Percentiles rank a stretch among this genome's conserved stretches.
Evolutionary conservation across 139 green algal species (phyloP).

Genomic region (Chlamydomonas schloesseri): DNA sequence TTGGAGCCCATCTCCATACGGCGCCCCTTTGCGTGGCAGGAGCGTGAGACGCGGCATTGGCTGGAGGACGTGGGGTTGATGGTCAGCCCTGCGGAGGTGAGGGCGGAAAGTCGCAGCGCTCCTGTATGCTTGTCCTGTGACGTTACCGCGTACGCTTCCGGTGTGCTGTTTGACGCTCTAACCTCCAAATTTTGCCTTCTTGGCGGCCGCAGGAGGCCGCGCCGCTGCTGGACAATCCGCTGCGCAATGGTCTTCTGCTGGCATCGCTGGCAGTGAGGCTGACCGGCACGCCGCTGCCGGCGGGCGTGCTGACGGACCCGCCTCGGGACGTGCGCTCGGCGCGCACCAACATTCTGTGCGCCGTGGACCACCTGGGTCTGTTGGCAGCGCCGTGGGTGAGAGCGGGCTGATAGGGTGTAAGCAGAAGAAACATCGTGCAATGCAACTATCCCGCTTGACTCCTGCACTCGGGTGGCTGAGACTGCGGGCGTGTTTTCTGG

Average conservation of each 20-base stretch:
- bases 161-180: no score
- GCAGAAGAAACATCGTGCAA: no score
- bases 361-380: slow-evolving; percentile 52
- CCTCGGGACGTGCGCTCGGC: slow-evolving; percentile 34
- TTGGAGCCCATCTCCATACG: slow-evolving; percentile 17
- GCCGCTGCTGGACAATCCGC: slow-evolving; percentile 50
- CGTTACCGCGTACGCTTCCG: no score
- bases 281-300: background rate
- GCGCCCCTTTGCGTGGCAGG: slow-evolving; percentile 41
- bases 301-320: background rate
- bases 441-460: no score
- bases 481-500: no score
- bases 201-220: slow-evolving; percentile 18
- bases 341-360: slow-evolving; percentile 50
- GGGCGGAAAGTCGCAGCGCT: background rate
- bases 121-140: no score
- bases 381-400: slow-evolving; percentile 29
- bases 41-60: slow-evolving; percentile 52
- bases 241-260: slow-evolving; percentile 31
- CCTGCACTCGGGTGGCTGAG: no score
- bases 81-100: slow-evolving; percentile 5
- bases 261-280: background rate
- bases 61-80: slow-evolving; percentile 30
- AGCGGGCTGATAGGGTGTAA: no score
- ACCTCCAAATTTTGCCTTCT: no score